Evolutionary conservation across 805 yeast species (phyloP), one percentile per base, ranked within the genome.

Genomic region (Suhomyces vadensis): DNA sequence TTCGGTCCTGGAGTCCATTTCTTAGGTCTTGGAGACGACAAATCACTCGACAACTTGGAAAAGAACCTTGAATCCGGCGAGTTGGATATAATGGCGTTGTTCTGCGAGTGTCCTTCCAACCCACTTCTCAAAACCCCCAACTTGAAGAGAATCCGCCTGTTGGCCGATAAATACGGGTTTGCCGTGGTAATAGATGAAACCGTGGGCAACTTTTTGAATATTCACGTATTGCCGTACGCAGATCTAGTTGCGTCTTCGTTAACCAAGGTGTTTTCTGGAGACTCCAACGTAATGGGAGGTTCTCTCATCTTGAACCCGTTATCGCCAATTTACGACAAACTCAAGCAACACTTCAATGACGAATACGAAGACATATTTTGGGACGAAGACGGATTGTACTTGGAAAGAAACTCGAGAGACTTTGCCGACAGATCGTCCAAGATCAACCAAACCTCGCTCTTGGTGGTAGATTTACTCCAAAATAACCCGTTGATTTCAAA

Each of bases 221-320:
- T 90, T 39, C 86, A 88, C 53, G 86, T 86, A 4, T 71, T 89
- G 45, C 85, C 88, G 16, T 85, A 79, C 60, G 83, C 88, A n/a
- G 99, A 94, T 63, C 77, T 91, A 39, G 85, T 87, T 11, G 94
- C 84, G 25, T 79, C 92, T 24, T 88, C 97, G 6, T 73, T 94
- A 49, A 91, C 97, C 8, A 94, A 94, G 62, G 86, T 91, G 13
- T 94, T 94, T 61, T 83, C 92, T 27, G 97, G 98, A 19, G 97
- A 89, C 61, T 85, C 96, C 24, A 90, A 92, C 58, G 97, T 92
- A 41, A 87, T 92, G 92, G 97, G 90, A 0, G 99, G 99, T 2
- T 82, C 92, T 9, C 64, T 91, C 49, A 82, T 89, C 5, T 67
- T 94, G 54, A 94, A 92, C 58, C 85, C 91, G 4, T 56, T 71